Percentiles rank a stretch among this genome's conserved stretches.
Conservation (phyloP, 2,329 filamentous ascomycete species). For the Penicillium hordei region DNA sequence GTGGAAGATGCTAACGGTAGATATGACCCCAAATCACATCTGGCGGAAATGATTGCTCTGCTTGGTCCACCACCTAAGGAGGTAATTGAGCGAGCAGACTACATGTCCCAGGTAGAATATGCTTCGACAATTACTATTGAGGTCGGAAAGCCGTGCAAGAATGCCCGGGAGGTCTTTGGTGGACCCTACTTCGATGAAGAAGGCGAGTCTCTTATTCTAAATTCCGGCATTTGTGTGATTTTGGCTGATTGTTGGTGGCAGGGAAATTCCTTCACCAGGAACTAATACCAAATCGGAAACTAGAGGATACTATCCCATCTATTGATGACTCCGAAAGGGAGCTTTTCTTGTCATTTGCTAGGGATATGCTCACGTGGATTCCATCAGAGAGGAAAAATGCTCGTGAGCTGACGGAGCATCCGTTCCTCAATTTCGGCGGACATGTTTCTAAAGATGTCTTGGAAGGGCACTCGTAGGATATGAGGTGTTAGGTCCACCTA, state of each 20-base stretch:
- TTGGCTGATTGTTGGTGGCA: conserved; percentile 8
- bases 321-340: neutral
- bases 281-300: neutral
- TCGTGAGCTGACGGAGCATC: conserved; percentile 37
- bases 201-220: neutral
- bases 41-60: conserved; percentile 44
- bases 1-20: conserved; percentile 29
- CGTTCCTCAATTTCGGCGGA: conserved; percentile 28
- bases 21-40: conserved; percentile 36
- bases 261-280: conserved; percentile 1
- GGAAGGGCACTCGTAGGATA: no score
- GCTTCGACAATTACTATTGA: neutral
- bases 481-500: neutral
- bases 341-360: conserved; percentile 30
- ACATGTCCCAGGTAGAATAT: neutral
- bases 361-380: conserved; percentile 38
- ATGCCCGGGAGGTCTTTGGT: conserved; percentile 28
- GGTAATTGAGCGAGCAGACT: neutral
- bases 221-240: neutral
- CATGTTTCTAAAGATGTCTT: neutral
- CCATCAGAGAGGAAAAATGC: conserved; percentile 40
- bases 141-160: conserved; percentile 1
- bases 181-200: conserved; percentile 29
- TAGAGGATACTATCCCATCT: neutral
- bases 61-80: conserved; percentile 36